A percentile compares a stretch with the other conserved stretches of the same genome.
Evolutionary conservation across 2,329 filamentous ascomycete genomes (phyloP).

Genomic region (Hansfordia pulvinata): DNA sequence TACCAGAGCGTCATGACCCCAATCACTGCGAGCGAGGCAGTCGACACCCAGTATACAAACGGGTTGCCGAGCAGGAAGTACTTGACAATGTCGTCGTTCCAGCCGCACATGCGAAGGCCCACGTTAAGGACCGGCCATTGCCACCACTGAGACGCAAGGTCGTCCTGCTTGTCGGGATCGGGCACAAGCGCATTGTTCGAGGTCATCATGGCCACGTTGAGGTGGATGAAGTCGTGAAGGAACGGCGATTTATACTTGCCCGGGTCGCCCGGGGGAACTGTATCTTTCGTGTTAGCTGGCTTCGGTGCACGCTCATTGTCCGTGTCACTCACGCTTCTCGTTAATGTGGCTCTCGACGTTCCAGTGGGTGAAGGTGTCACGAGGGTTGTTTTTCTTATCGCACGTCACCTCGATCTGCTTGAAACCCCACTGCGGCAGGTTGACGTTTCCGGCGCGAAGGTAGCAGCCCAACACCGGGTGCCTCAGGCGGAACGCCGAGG

Average conservation of each 20-base stretch:
- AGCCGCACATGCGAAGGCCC: constrained; percentile 95
- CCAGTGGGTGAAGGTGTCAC: constrained; percentile 95
- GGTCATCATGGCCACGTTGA: constrained; percentile 99
- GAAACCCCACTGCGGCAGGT: constrained; percentile 97
- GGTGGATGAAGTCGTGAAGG: constrained; percentile 90
- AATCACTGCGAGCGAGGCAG: constrained; percentile 62
- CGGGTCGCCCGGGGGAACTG: constrained; percentile 79
- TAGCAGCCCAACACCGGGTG: constrained; percentile 81
- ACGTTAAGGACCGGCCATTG: constrained; percentile 96
- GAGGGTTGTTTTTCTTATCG: constrained; percentile 81
- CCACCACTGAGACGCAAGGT: constrained; percentile 93
- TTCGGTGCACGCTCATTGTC: neutral
- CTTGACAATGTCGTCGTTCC: constrained; percentile 91
- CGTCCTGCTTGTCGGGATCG: constrained; percentile 97
- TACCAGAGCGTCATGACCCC: constrained; percentile 70
- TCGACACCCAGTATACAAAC: constrained; percentile 89
- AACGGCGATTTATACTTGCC: constrained; percentile 94
- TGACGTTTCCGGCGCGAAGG: constrained; percentile 86
- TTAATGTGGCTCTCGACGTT: constrained; percentile 94
- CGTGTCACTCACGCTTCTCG: constrained; percentile 63
- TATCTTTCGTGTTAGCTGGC: constrained; percentile 17
- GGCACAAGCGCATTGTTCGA: constrained; percentile 97
- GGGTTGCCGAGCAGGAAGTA: constrained; percentile 98
- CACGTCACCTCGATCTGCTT: constrained; percentile 98
- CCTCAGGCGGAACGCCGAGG: constrained; percentile 80